phyloP scores from a whole-genome alignment of 805 yeast species.

The Metschnikowia sp. region DNA sequence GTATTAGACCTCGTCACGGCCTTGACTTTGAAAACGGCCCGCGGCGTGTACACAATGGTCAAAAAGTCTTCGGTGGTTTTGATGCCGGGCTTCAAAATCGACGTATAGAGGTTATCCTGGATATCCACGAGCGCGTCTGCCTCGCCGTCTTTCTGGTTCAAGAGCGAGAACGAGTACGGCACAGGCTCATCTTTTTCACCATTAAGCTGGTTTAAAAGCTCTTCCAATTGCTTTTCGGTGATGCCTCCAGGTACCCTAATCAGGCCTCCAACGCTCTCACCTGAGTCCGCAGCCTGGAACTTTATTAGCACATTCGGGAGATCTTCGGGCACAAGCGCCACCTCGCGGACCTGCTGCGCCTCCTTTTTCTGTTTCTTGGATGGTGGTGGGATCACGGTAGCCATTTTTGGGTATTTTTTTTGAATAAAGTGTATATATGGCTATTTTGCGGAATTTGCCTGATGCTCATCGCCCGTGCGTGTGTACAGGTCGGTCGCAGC shows the following conservation, averaged over 20 bases:
- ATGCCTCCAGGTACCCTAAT: conserved; percentile 89
- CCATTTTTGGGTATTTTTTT: conserved; percentile 47
- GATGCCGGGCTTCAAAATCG: conserved; percentile 81
- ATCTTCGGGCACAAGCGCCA: conserved; percentile 68
- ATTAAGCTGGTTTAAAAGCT: conserved; percentile 75
- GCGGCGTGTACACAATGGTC: conserved; percentile 87
- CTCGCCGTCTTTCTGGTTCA: conserved; percentile 37
- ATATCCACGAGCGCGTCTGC: conserved; percentile 58
- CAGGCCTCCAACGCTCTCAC: conserved; percentile 79
- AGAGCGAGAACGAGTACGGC: conserved; percentile 82
- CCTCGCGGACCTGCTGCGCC: conserved; percentile 79
- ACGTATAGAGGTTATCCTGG: conserved; percentile 68
- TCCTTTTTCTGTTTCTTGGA: conserved; percentile 82
- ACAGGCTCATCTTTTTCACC: conserved; percentile 75
- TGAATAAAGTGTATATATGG: background rate
- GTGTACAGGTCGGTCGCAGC: conserved; percentile 8
- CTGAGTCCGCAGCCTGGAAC: conserved; percentile 92
- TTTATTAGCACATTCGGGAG: conserved; percentile 83
- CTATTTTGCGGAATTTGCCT: background rate
- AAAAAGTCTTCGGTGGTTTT: conserved; percentile 90
- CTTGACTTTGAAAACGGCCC: conserved; percentile 90
- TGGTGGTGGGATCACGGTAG: conserved; percentile 91
- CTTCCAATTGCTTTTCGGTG: conserved; percentile 81
- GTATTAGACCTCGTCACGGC: conserved; percentile 89
- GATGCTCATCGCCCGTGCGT: conserved; percentile 18